Evolutionary conservation across 805 yeast species (phyloP), one percentile per base, ranked within the genome.

Genomic region (Jamesozyma jinghongensis): DNA sequence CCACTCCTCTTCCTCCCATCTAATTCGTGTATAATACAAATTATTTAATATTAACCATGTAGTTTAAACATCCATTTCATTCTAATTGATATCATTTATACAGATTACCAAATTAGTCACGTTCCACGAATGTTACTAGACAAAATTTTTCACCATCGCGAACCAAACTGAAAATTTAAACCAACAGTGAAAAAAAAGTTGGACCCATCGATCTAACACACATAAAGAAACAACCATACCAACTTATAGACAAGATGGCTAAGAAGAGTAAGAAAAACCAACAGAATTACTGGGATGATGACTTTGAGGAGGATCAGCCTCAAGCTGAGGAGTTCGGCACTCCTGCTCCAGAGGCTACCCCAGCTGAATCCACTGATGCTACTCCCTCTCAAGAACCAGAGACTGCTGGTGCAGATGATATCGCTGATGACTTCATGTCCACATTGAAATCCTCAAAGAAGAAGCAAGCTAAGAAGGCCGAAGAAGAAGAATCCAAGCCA

Each of bases 241-340:
- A 22, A 22, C 10, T 22, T 6, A 10, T 14, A 6, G 34, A 18
- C 22, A 27, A 32, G 36, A 67, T 68, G 71, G 73, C 68, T 45
- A 67, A 60, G 52, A 77, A 75, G 53, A 72, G 69, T 48, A 83
- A 79, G 71, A 84, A 76, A 60, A 73, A 78, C 40, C 84, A 79
- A 43, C 83, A 74, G 33, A 86, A 81, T 52, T 70, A 74, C 67
- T 84, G 92, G 92, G 94, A 84, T 43, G 92, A 83, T 25, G 85
- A 79, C 10, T 65, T 69, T 36, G 83, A 74, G 41, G 65, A 63
- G 28, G 81, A 74, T 22, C 57, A 63, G 34, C 69, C 70, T 32
- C 66, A 63, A 42, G 71, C 70, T 32, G 84, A 78, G 51, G 84
- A 79, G 42, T 54, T 71, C 27, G 75, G 74, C 14, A 53, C 65